Evolutionary conservation across 768 basidiomycete genomes (phyloP).

Genomic region (Phylloporus sp.): DNA sequence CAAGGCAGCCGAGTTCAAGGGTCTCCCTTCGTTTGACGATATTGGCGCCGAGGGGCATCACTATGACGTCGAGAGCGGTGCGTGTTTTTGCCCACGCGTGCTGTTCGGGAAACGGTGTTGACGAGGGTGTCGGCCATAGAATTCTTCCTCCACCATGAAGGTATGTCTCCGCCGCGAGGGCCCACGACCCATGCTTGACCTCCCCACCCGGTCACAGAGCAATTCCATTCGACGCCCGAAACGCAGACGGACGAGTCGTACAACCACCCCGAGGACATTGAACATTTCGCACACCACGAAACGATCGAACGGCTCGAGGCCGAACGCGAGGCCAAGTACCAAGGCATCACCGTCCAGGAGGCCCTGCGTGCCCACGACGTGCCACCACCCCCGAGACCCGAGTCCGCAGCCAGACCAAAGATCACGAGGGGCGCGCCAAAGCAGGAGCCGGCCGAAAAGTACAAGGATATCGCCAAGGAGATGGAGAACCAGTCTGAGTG

Average conservation of each 20-base stretch:
- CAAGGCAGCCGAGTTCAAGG: conserved; percentile 62
- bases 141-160: conserved; percentile 98
- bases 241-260: conserved; percentile 97
- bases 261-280: conserved; percentile 86
- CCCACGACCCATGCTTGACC: too few relatives aligned
- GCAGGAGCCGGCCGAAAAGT: conserved; percentile 61
- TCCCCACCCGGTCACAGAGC: conserved; percentile 61
- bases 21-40: conserved; percentile 76
- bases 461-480: conserved; percentile 50
- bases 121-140: conserved; percentile 38
- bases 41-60: conserved; percentile 91
- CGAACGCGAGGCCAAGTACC: conserved; percentile 75
- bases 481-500: conserved; percentile 56
- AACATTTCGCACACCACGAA: conserved; percentile 90
- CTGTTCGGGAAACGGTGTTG: not conserved
- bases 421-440: conserved; percentile 56
- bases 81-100: conserved; percentile 33
- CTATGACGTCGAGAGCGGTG: conserved; percentile 87
- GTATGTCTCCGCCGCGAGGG: conserved; percentile 38
- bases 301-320: conserved; percentile 80
- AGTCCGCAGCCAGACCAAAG: conserved; percentile 40
- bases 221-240: conserved; percentile 93
- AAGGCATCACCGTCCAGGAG: conserved; percentile 77
- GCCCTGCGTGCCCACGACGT: conserved; percentile 51
- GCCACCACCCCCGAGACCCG: conserved; percentile 18